Base-by-base conservation (phyloP, 768 basidiomycete species). In the Punctularia strigosozonata region DNA sequence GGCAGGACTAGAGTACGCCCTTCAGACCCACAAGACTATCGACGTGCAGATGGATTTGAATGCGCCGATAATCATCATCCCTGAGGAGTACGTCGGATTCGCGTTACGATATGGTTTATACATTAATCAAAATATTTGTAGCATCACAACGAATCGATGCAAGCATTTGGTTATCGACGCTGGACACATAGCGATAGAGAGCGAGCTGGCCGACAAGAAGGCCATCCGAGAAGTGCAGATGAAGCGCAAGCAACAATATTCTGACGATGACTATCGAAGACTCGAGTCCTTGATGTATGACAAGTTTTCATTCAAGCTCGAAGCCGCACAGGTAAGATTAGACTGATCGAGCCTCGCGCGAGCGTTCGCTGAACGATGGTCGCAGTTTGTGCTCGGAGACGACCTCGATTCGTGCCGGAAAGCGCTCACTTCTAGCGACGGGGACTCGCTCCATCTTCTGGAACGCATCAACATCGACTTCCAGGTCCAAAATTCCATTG, bases 11-110 rank as follows among this genome's bases (percentile, higher is more conserved):
- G 94, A 98, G 62, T 83, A 83, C 60, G 94, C 94, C 0, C 60
- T 99, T 35, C 80, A 91, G 56, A 79, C 76, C 13, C 92, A 95
- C 67, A 94, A 90, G 66, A 98, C 95, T 1, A 67, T 98, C 31
- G 92, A 98, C 55, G 67, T 99, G n/a, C 85, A 88, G 47, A 75
- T 99, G 63, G 92, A 99, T 51, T 72, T 99, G 69, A 87, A 94
- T 50, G 90, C 95, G 0, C 95, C 95, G 4, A 77, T 99, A 48
- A 95, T 99, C 53, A 89, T 99, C 50, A 73, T 98, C 38, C 95
- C 95, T 1, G 94, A 98, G 62, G 79, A 88, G 89, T 91, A 53
- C 42, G 55, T 45, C n/a, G n/a, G n/a, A n/a, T n/a, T n/a, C n/a
- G n/a, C n/a, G 10, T 34, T 19, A 6, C 34, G 12, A 30, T 30